A percentile compares a stretch with the other conserved stretches of the same genome.
These are phyloP conservation scores for Xylariaceae sp. DNA, from an alignment of 2,329 filamentous ascomycete species.

Conservation along the genomic window DNA sequence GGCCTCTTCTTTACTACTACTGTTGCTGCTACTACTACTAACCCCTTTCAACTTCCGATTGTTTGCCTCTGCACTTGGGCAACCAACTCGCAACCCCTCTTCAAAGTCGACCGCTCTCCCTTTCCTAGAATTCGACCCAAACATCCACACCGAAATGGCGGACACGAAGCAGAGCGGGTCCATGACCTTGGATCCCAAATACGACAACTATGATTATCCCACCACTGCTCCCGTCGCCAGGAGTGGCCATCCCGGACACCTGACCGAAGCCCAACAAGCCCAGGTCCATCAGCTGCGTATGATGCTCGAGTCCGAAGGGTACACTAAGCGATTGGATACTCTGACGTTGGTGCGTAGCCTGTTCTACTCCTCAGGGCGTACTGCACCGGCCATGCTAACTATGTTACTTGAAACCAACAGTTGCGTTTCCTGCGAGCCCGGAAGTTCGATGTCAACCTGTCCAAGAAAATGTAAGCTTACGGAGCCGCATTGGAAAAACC, in stretches of 20 bases:
- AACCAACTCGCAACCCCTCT: background rate
- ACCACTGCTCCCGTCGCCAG: conserved; percentile 70
- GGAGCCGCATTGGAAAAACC: background rate
- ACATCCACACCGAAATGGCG: conserved; percentile 25
- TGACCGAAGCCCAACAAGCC: conserved; percentile 84
- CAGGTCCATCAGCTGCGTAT: conserved; percentile 83
- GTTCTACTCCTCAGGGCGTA: background rate
- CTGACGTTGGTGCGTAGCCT: conserved; percentile 73
- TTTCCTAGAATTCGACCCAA: conserved; percentile 22
- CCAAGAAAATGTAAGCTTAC: conserved; percentile 81
- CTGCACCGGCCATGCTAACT: background rate
- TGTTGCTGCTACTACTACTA: background rate
- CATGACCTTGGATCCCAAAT: conserved; percentile 78
- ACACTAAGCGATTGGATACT: conserved; percentile 84
- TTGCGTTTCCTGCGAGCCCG: conserved; percentile 90
- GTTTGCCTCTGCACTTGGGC: background rate
- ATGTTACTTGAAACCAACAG: conserved; percentile 43
- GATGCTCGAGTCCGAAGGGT: conserved; percentile 82
- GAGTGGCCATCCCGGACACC: conserved; percentile 83
- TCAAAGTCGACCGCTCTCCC: background rate
- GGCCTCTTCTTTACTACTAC: background rate
- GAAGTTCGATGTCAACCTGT: conserved; percentile 85
- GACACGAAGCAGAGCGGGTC: conserved; percentile 31
- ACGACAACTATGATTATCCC: conserved; percentile 95
- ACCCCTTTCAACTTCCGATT: background rate